phyloP scores from a whole-genome alignment of 2,329 filamentous ascomycete species.

The Neospermospora avenae region DNA sequence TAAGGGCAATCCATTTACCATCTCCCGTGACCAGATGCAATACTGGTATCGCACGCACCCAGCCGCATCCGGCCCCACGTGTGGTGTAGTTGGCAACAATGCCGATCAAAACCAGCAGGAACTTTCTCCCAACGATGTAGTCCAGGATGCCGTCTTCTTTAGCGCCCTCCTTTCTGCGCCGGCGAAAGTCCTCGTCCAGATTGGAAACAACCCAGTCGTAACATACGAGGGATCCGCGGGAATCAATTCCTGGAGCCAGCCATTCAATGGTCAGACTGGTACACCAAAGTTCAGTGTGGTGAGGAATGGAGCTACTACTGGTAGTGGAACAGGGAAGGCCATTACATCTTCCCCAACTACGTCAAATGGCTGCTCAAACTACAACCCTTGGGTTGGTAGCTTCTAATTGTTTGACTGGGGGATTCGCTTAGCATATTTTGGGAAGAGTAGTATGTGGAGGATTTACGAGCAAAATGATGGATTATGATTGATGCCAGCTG shows the following conservation, averaged over 20 bases:
- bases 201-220: conserved; percentile 28
- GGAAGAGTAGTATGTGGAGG: background rate
- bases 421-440: background rate
- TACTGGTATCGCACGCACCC: conserved; percentile 44
- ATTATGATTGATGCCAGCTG: background rate
- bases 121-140: conserved; percentile 32
- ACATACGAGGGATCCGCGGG: conserved; percentile 18
- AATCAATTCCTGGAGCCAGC: conserved; percentile 30
- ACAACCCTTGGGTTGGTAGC: conserved; percentile 31
- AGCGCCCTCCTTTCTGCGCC: conserved; percentile 31
- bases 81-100: conserved; percentile 35
- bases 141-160: conserved; percentile 33
- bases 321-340: conserved; percentile 24
- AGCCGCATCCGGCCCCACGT: conserved; percentile 33
- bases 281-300: conserved; percentile 32
- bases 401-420: conserved; percentile 14
- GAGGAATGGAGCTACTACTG: conserved; percentile 24
- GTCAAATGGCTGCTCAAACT: conserved; percentile 27
- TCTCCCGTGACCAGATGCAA: conserved; percentile 36
- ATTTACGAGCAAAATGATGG: background rate
- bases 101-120: conserved; percentile 25
- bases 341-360: conserved; percentile 27
- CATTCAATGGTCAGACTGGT: conserved; percentile 35
- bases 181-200: conserved; percentile 33
- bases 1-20: conserved; percentile 40